phyloP scores from a whole-genome alignment of 768 basidiomycete species.

The Brasilioporus rufonigricans region DNA sequence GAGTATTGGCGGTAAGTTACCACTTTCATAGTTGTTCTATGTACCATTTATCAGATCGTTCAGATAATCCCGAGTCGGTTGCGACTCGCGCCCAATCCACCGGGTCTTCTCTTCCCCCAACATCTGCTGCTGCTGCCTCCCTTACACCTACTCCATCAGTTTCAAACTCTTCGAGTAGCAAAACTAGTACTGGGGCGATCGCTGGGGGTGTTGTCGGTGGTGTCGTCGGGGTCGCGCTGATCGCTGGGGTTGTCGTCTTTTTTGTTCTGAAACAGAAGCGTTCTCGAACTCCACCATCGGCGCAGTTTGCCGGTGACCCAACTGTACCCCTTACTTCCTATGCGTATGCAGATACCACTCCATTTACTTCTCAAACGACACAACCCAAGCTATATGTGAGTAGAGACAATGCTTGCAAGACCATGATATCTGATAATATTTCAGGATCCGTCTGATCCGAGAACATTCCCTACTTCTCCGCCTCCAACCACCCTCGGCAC shows the following conservation, averaged over 20 bases:
- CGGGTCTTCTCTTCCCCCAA: conserved; percentile 2
- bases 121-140: conserved; percentile 16
- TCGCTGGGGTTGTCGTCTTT: conserved; percentile 41
- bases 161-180: conserved; percentile 7
- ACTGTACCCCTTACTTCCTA: not conserved
- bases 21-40: not conserved
- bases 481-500: conserved; percentile 13
- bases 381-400: conserved; percentile 32
- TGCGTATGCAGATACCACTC: conserved; percentile 8
- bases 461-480: conserved; percentile 35
- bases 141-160: conserved; percentile 12
- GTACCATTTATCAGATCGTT: not conserved
- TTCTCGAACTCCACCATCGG: conserved; percentile 20
- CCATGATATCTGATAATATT: conserved; percentile 2
- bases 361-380: conserved; percentile 17
- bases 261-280: conserved; percentile 33
- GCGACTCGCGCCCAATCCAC: conserved; percentile 34
- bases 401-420: not conserved
- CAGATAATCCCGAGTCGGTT: conserved; percentile 45
- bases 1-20: conserved; percentile 23
- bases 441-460: conserved; percentile 38
- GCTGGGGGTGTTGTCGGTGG: conserved; percentile 66
- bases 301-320: conserved; percentile 1
- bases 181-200: conserved; percentile 50
- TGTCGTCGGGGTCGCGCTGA: conserved; percentile 46